Evolutionary conservation across 306 rosid genomes (phyloP).

Genomic region (Citrullus amarus): DNA sequence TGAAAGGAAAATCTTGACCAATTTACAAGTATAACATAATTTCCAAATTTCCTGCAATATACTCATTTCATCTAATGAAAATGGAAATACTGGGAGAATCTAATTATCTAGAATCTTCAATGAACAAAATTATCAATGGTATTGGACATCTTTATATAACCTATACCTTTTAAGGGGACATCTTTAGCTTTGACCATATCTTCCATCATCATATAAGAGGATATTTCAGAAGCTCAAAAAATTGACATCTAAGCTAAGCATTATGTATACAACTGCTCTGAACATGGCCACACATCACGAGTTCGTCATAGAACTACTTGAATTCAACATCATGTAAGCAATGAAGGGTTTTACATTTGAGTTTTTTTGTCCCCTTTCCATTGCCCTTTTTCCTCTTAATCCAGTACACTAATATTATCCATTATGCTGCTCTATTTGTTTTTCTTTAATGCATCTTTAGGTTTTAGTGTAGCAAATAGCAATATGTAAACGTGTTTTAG

Average conservation of each 20-base stretch:
- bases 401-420: background rate
- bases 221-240: background rate
- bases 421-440: background rate
- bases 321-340: background rate
- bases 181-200: background rate
- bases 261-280: background rate
- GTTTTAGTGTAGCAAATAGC: background rate
- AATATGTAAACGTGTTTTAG: background rate
- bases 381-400: background rate
- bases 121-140: background rate
- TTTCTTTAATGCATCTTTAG: background rate
- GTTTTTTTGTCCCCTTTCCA: background rate
- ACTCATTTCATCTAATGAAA: background rate
- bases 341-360: background rate
- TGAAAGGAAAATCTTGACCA: background rate
- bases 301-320: background rate
- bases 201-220: background rate
- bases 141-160: background rate
- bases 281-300: background rate
- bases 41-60: background rate
- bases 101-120: background rate
- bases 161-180: background rate
- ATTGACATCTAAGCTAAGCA: background rate
- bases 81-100: background rate
- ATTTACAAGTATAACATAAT: background rate